phyloP scores from a whole-genome alignment of 352 stramenopile species.

The Phytophthora pisi region DNA sequence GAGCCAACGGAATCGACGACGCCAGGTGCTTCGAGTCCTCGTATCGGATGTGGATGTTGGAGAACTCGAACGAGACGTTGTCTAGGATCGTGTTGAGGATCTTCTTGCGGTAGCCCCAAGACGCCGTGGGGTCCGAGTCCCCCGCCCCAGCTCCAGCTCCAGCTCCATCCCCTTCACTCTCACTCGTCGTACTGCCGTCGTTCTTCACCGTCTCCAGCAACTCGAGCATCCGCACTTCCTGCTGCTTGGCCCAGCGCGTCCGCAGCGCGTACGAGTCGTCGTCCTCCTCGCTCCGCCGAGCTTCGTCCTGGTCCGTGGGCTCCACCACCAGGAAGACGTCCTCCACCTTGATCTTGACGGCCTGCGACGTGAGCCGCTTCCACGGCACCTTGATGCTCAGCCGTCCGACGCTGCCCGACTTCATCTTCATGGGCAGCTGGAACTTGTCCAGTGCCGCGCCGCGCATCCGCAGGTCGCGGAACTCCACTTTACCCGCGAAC shows the following conservation, averaged over 20 bases:
- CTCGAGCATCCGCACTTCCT: conserved; percentile 80
- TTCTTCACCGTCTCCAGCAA: conserved; percentile 73
- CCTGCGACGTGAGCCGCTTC: conserved; percentile 82
- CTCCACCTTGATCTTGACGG: conserved; percentile 78
- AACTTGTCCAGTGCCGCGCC: conserved; percentile 77
- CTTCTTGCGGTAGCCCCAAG: conserved; percentile 80
- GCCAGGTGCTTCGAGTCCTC: conserved; percentile 76
- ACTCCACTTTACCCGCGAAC: conserved; percentile 85
- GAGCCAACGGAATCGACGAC: conserved; percentile 59
- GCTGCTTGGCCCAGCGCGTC: conserved; percentile 79
- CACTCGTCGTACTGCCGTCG: conserved; percentile 33
- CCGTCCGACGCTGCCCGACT: conserved; percentile 65
- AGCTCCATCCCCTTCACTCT: conserved; percentile 23
- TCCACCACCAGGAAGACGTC: conserved; percentile 80
- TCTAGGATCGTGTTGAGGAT: conserved; percentile 86
- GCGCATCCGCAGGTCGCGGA: conserved; percentile 78
- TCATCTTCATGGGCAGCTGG: conserved; percentile 78
- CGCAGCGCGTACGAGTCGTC: conserved; percentile 67
- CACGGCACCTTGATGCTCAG: conserved; percentile 85
- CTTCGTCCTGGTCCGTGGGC: conserved; percentile 64
- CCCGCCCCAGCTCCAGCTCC: neutral
- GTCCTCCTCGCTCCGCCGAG: conserved; percentile 30
- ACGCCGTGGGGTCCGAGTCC: conserved; percentile 54
- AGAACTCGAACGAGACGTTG: conserved; percentile 84
- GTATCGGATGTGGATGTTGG: conserved; percentile 84